Percentiles rank a stretch among this genome's conserved stretches.
Conservation (phyloP, 371 early-diverging fungal genomes). For the Rhizomucor miehei region DNA sequence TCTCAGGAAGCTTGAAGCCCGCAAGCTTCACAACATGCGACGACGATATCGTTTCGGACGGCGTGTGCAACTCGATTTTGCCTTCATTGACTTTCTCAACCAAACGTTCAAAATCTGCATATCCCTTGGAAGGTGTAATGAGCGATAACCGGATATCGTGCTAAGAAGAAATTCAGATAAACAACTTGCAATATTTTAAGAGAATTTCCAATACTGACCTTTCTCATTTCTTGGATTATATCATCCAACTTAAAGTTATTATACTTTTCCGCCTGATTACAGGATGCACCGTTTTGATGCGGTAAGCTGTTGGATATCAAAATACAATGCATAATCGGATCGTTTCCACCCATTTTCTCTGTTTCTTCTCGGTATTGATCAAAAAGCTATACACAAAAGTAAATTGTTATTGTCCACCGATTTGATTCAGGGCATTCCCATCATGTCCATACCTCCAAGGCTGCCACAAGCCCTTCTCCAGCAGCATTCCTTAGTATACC, state of each 20-base stretch:
- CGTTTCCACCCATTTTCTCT: conserved; percentile 20
- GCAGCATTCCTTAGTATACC: conserved; percentile 64
- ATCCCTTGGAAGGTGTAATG: conserved; percentile 36
- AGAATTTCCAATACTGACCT: conserved; percentile 23
- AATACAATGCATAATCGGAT: conserved; percentile 53
- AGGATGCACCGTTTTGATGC: conserved; percentile 40
- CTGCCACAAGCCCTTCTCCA: conserved; percentile 62
- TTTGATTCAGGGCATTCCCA: background rate
- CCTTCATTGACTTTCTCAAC: conserved; percentile 42
- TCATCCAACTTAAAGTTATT: conserved; percentile 41
- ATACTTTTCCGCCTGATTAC: conserved; percentile 50
- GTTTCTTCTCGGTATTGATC: conserved; percentile 48
- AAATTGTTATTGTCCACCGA: background rate
- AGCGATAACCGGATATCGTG: conserved; percentile 47
- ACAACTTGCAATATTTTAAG: too few relatives aligned
- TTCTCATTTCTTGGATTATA: conserved; percentile 46
- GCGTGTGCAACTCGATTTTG: conserved; percentile 37
- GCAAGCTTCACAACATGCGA: conserved; percentile 52
- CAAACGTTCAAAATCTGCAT: conserved; percentile 30
- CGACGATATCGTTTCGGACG: conserved; percentile 31
- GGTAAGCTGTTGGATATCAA: conserved; percentile 56
- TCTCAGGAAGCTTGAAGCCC: conserved; percentile 52
- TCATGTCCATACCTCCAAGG: conserved; percentile 51
- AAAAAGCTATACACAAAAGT: conserved; percentile 37
- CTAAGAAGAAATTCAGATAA: conserved; percentile 5